Evolutionary conservation across 73 alveolate species (phyloP).

Genomic region (Breviolum minutum): DNA sequence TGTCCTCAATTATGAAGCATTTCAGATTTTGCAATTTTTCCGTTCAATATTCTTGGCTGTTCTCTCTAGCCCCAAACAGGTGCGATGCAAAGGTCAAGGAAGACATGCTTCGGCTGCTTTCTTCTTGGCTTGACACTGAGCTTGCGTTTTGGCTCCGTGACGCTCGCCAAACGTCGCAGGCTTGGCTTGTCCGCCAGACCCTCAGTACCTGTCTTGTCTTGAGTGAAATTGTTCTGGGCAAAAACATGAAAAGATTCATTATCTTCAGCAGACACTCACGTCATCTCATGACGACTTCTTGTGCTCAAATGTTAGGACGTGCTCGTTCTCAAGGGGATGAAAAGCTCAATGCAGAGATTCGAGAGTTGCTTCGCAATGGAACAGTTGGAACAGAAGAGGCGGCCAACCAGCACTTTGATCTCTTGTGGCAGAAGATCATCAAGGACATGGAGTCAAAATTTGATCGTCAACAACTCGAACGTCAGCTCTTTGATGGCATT

Average conservation of each 20-base stretch:
- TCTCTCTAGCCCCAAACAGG: background rate
- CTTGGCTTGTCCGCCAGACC: background rate
- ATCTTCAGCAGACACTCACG: background rate
- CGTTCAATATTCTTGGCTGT: too few species aligned
- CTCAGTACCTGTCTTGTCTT: background rate
- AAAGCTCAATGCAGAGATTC: background rate
- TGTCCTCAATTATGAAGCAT: too few species aligned
- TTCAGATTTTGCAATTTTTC: too few species aligned
- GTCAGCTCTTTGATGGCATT: background rate
- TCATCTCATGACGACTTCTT: background rate
- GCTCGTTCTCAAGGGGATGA: background rate
- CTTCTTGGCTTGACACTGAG: background rate
- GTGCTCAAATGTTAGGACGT: background rate
- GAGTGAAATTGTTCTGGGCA: too few species aligned
- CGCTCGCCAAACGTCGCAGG: background rate
- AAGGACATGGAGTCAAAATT: conserved; percentile 12
- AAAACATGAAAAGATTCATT: background rate
- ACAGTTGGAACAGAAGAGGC: background rate
- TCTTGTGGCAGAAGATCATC: background rate
- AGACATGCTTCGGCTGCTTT: background rate
- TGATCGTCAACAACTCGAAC: background rate
- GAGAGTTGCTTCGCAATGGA: background rate
- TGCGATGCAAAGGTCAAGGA: background rate
- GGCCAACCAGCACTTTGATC: conserved; percentile 4
- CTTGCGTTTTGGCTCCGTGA: background rate